These are phyloP conservation scores for Flueggea neowawraea DNA, from an alignment of 441 rosid genomes.

Conservation along the genomic window DNA sequence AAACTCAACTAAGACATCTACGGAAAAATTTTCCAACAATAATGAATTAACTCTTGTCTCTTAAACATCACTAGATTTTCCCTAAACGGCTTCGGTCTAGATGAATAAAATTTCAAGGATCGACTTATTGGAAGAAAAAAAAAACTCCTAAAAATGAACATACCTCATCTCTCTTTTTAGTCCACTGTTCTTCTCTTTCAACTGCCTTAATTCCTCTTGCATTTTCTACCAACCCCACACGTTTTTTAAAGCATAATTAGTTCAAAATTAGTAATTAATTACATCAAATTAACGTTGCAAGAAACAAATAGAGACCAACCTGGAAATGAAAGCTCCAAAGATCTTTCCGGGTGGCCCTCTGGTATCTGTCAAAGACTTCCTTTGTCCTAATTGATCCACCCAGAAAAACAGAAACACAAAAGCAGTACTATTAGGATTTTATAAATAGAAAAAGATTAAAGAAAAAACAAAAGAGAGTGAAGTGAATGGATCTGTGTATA, in stretches of 20 bases:
- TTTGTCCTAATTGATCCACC: slow-evolving; percentile 33
- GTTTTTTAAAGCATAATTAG: no score
- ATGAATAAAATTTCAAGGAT: no score
- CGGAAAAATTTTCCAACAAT: no score
- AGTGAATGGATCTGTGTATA: background rate
- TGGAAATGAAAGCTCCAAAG: slow-evolving; percentile 57
- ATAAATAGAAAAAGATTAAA: background rate
- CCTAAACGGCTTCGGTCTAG: no score
- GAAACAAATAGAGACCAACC: slow-evolving; percentile 19
- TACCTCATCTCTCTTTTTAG: slow-evolving; percentile 66
- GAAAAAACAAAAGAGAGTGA: no score
- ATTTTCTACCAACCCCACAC: slow-evolving; percentile 43
- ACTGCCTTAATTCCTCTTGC: slow-evolving; percentile 70
- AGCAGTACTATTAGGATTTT: no score
- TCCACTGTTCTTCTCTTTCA: slow-evolving; percentile 58
- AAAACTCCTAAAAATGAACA: background rate
- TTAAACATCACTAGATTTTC: no score
- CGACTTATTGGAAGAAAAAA: no score
- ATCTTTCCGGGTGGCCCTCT: slow-evolving; percentile 42
- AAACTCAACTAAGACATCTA: no score
- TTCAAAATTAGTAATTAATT: no score
- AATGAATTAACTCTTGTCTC: no score
- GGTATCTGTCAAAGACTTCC: slow-evolving; percentile 48
- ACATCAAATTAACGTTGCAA: background rate
- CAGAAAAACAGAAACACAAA: no score